These are phyloP conservation scores for Ascocoryne sarcoides DNA, from an alignment of 2,329 filamentous ascomycete species.

Conservation along the genomic window DNA sequence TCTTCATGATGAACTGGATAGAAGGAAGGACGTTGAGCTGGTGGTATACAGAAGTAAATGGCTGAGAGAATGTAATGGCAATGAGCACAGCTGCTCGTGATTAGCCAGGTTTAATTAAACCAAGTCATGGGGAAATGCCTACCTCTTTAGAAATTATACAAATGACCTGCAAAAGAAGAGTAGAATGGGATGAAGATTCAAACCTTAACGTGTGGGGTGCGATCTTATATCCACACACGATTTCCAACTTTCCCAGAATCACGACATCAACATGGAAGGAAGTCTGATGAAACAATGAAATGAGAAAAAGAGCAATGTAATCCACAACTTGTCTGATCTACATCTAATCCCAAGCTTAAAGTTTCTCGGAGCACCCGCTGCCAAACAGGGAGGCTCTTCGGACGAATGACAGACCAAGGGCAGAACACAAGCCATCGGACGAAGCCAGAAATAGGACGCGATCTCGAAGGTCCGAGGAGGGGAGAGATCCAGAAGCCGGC, in stretches of 20 bases:
- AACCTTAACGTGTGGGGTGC: slow-evolving; percentile 5
- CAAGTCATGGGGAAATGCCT: slow-evolving; percentile 2
- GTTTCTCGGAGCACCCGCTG: slow-evolving; percentile 7
- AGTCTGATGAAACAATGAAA: slow-evolving; percentile 16
- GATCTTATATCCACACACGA: slow-evolving; percentile 14
- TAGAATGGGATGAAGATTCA: slow-evolving; percentile 15
- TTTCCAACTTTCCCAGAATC: slow-evolving; percentile 4
- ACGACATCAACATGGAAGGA: slow-evolving; percentile 5
- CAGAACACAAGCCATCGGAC: slow-evolving; percentile 7
- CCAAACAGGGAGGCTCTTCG: slow-evolving; percentile 6
- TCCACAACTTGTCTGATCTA: slow-evolving; percentile 23
- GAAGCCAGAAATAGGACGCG: slow-evolving; percentile 8
- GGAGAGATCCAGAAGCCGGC: slow-evolving; percentile 2
- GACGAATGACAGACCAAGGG: slow-evolving; percentile 5
- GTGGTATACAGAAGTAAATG: slow-evolving; percentile 14
- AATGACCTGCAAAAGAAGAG: slow-evolving; percentile 20
- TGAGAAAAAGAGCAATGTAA: slow-evolving; percentile 11
- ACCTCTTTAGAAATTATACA: slow-evolving; percentile 22
- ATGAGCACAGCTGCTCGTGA: slow-evolving; percentile 23
- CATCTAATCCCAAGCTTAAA: slow-evolving; percentile 14
- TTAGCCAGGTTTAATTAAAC: slow-evolving; percentile 10
- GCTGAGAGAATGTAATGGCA: slow-evolving; percentile 15
- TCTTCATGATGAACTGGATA: slow-evolving; percentile 35
- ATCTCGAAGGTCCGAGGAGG: slow-evolving; percentile 4
- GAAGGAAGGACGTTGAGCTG: slow-evolving; percentile 10